Evolutionary conservation across 306 rosid species (phyloP).

Genomic region (barrel medic (Medicago truncatula)): DNA sequence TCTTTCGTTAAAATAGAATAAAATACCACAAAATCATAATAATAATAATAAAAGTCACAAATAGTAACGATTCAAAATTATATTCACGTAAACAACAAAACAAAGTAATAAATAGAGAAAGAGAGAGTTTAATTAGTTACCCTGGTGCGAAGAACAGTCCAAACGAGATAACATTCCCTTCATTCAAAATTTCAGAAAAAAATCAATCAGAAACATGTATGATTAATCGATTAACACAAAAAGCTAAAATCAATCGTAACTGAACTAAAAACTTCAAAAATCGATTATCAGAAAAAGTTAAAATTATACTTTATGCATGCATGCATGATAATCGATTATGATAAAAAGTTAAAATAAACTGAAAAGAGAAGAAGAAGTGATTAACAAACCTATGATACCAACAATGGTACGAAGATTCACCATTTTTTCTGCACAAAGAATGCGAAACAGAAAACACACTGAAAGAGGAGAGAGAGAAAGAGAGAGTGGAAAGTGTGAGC

Average conservation of each 20-base stretch:
- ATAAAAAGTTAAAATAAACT: neutral
- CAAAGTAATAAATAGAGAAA: neutral
- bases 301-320: too few relatives aligned
- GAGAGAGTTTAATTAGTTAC: slow-evolving; percentile 49
- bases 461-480: slow-evolving; percentile 12
- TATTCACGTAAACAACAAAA: too few relatives aligned
- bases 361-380: neutral
- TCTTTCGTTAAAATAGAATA: too few relatives aligned
- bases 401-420: slow-evolving; percentile 48
- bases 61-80: too few relatives aligned
- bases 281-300: neutral
- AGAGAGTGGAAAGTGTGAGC: neutral
- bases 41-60: too few relatives aligned
- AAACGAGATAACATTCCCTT: slow-evolving; percentile 82
- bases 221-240: neutral
- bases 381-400: slow-evolving; percentile 44
- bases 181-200: slow-evolving; percentile 13
- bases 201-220: neutral
- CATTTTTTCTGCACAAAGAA: slow-evolving; percentile 43
- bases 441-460: neutral
- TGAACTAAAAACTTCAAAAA: too few relatives aligned
- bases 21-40: too few relatives aligned
- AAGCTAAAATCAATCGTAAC: neutral
- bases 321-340: neutral
- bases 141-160: slow-evolving; percentile 72